These are phyloP conservation scores for Tylopilus orsonianus DNA, from an alignment of 1,284 basidiomycete genomes.

Conservation along the genomic window DNA sequence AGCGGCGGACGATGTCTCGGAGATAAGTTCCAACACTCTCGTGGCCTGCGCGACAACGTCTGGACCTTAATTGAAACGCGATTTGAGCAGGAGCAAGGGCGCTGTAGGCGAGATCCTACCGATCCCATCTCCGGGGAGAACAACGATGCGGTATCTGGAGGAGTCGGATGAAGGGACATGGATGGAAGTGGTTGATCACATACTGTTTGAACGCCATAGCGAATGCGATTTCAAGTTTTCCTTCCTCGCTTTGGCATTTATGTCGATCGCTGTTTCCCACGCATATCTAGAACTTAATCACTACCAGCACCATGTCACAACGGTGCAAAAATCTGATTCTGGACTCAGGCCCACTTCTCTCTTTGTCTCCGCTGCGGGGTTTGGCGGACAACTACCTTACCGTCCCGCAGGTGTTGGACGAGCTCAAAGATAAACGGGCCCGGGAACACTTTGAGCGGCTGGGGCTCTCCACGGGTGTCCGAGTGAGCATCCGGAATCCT, in stretches of 20 bases:
- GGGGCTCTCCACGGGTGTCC: slow-evolving; percentile 72
- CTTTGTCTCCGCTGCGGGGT: slow-evolving; percentile 81
- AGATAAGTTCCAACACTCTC: slow-evolving; percentile 80
- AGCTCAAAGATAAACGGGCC: slow-evolving; percentile 85
- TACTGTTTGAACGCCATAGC: slow-evolving; percentile 45
- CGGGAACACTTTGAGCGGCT: slow-evolving; percentile 83
- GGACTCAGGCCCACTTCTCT: slow-evolving; percentile 89
- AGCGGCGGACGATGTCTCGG: slow-evolving; percentile 57
- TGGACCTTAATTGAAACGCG: slow-evolving; percentile 66
- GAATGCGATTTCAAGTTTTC: background rate
- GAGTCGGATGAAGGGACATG: slow-evolving; percentile 10
- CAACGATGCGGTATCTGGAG: slow-evolving; percentile 79
- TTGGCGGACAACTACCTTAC: slow-evolving; percentile 83
- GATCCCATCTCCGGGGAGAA: slow-evolving; percentile 96
- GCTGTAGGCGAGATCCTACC: slow-evolving; percentile 48
- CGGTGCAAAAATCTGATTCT: slow-evolving; percentile 82
- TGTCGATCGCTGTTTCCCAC: no score
- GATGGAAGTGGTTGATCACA: slow-evolving; percentile 14
- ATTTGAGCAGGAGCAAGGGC: slow-evolving; percentile 6
- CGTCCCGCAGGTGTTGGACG: slow-evolving; percentile 85
- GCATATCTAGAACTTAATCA: background rate
- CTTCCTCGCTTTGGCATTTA: background rate
- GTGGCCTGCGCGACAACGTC: slow-evolving; percentile 91
- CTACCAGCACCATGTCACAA: slow-evolving; percentile 28
- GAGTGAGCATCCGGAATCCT: slow-evolving; percentile 73